phyloP scores from a whole-genome alignment of 305 asterid species.

The Fraxinus ornus region DNA sequence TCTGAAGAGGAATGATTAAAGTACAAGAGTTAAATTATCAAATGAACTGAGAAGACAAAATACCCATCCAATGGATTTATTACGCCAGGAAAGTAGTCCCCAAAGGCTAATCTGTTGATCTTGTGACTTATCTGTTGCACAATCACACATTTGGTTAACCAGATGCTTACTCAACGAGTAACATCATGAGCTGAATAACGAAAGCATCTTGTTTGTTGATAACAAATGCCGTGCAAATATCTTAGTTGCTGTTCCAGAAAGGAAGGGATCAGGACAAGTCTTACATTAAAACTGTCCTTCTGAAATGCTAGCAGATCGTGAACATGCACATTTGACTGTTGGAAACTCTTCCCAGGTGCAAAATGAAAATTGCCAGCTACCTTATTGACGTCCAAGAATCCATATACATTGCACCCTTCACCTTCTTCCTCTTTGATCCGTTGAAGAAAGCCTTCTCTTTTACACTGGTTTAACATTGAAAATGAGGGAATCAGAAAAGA shows the following conservation, averaged over 20 bases:
- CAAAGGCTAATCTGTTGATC: constrained; percentile 77
- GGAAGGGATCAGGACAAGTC: constrained; percentile 28
- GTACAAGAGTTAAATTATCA: constrained; percentile 1
- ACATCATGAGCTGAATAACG: background rate
- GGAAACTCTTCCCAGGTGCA: constrained; percentile 99
- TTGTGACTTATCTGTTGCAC: constrained; percentile 77
- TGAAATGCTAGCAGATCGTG: constrained; percentile 87
- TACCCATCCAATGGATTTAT: constrained; percentile 98
- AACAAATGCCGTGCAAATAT: constrained; percentile 1
- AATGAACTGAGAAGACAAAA: constrained; percentile 25
- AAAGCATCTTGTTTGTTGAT: background rate
- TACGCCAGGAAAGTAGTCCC: constrained; percentile 85
- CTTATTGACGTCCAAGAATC: constrained; percentile 90
- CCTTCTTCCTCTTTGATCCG: constrained; percentile 92
- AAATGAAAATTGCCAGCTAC: constrained; percentile 98
- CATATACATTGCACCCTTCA: constrained; percentile 91
- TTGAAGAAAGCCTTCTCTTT: constrained; percentile 96
- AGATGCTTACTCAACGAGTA: constrained; percentile 4
- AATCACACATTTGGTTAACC: constrained; percentile 26
- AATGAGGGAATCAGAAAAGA: constrained; percentile 14
- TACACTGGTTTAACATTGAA: constrained; percentile 52
- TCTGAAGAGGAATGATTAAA: constrained; percentile 6
- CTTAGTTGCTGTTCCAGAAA: background rate
- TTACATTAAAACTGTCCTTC: constrained; percentile 93
- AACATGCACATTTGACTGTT: constrained; percentile 81